Percentiles rank a stretch among this genome's conserved stretches.
Conservation (phyloP, 768 basidiomycete genomes). For the Trametes elegans region DNA sequence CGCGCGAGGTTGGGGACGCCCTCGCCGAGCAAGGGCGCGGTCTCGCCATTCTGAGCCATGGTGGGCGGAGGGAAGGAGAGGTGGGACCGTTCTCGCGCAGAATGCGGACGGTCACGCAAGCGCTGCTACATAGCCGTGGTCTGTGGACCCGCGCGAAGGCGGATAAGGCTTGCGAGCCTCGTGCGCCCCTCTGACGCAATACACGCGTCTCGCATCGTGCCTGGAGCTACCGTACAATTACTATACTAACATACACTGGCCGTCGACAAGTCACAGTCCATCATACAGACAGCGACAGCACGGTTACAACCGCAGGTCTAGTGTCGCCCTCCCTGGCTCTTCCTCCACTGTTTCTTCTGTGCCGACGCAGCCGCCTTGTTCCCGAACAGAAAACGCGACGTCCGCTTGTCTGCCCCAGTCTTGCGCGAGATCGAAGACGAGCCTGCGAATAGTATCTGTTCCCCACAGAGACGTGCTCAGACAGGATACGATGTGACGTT, state of each 20-base stretch:
- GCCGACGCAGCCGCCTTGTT: slow-evolving; percentile 49
- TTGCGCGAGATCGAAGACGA: slow-evolving; percentile 58
- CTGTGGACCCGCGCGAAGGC: background rate
- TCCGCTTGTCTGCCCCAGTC: slow-evolving; percentile 81
- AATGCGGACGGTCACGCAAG: background rate
- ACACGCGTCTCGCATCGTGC: background rate
- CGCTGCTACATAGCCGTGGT: background rate
- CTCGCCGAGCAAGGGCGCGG: slow-evolving; percentile 21
- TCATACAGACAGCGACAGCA: background rate
- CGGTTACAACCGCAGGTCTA: background rate
- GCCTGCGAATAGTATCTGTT: slow-evolving; percentile 60
- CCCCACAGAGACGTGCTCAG: too few relatives aligned
- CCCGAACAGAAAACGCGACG: slow-evolving; percentile 76
- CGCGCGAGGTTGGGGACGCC: slow-evolving; percentile 21
- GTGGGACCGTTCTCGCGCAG: background rate
- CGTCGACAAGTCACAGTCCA: too few relatives aligned
- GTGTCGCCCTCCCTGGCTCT: slow-evolving; percentile 10
- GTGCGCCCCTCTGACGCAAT: slow-evolving; percentile 9
- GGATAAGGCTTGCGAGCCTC: background rate
- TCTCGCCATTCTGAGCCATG: slow-evolving; percentile 25
- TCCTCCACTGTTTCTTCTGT: slow-evolving; percentile 35
- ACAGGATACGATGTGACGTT: too few relatives aligned
- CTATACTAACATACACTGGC: too few relatives aligned
- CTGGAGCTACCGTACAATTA: too few relatives aligned
- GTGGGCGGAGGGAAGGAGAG: background rate